Evolutionary conservation across 2,329 filamentous ascomycete genomes (phyloP), one percentile per base, ranked within the genome.

Genomic region (Aspergillus sp.): DNA sequence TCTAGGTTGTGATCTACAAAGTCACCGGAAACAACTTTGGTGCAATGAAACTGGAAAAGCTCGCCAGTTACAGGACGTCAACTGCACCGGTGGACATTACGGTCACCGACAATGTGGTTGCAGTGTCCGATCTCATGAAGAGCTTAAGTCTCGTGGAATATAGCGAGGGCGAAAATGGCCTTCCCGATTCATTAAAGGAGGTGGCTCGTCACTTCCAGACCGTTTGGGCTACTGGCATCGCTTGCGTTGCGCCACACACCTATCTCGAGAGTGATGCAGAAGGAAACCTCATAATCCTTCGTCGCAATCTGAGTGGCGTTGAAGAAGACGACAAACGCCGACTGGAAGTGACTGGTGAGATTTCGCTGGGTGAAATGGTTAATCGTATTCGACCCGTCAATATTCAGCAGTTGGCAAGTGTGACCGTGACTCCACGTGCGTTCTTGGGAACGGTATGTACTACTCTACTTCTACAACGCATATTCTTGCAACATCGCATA

Each of bases 51-150:
- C 78, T 97, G 9, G 78, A 81, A 46, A 93, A 89, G 67, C 68
- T 88, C 14, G 88, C 89, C 1, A 84, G 85, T 2, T 96, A 91
- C 70, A 84, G 91, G 11, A 88, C 90, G 2, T 85, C 91, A 2
- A 95, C 91, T 0, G 89, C 89, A 29, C 92, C 94, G 0, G 84
- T 96, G 14, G 89, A 93, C 60, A 70, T 97, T 5, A 85, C 87
- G 9, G 81, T 97, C 13, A 83, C 84, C 1, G 88, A 82, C 1
- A 86, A 87, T 60, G 79, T 83, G 20, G 92, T 99, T 57, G 90
- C 89, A 0, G 86, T 97, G 9, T 89, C 88, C 0, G 94, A 99
- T 66, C 76, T 99, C 43, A 97, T 96, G 89, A 97, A 97, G 74
- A 96, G 90, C 1, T 78, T 96, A 20, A 86, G 88, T 1, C 76